Conservation (phyloP, 1,284 basidiomycete genomes). For the Apiotrichum gracile region DNA sequence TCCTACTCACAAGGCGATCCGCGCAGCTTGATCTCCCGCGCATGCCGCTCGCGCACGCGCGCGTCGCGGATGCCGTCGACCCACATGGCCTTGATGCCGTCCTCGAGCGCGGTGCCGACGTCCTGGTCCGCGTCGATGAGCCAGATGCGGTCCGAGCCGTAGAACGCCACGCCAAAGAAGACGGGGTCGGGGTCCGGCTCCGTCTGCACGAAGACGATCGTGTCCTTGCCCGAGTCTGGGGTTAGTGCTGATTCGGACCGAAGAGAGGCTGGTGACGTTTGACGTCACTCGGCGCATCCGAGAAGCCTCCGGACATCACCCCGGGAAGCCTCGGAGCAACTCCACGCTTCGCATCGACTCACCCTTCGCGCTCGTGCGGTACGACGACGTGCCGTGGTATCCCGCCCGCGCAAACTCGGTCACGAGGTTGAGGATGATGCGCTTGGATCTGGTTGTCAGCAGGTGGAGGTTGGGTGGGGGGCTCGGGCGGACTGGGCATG, state of each 20-base stretch:
- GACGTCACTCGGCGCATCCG: no score
- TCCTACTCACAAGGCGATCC: conserved; percentile 38
- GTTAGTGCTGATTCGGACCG: conserved; percentile 14
- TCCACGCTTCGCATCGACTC: conserved; percentile 1
- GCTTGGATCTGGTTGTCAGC: conserved; percentile 27
- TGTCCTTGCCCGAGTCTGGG: conserved; percentile 42
- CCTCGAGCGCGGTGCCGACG: conserved; percentile 39
- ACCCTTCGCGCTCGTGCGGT: conserved; percentile 39
- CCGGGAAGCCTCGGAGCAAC: neutral
- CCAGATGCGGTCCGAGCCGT: conserved; percentile 40
- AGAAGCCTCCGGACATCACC: no score
- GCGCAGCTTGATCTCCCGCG: conserved; percentile 37
- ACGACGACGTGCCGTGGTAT: conserved; percentile 34
- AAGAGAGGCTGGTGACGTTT: no score
- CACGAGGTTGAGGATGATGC: conserved; percentile 41
- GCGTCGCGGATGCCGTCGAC: conserved; percentile 39
- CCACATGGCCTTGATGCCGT: conserved; percentile 41
- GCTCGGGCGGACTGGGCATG: no score
- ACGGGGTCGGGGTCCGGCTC: conserved; percentile 41
- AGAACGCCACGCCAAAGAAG: conserved; percentile 41
- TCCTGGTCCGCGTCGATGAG: conserved; percentile 45
- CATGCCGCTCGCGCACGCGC: conserved; percentile 37
- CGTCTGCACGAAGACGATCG: conserved; percentile 31
- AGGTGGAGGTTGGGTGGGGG: neutral
- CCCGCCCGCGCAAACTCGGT: conserved; percentile 36